Base-by-base conservation (phyloP, 1,139 yeast species). In the Scheffersomyces insectosa region DNA sequence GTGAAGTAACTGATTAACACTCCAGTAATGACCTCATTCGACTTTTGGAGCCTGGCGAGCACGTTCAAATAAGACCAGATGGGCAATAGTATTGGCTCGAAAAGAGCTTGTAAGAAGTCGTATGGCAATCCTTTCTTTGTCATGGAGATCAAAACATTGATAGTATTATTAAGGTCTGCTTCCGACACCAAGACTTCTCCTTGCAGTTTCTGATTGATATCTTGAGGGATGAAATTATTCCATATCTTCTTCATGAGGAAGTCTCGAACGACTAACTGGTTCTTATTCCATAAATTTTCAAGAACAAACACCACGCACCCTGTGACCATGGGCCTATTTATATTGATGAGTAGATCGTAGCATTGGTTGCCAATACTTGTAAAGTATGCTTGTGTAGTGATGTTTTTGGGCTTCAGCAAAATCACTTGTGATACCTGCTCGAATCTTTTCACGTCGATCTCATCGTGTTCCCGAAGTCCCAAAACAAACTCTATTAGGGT, bases 401-500 rank as follows among this genome's bases (percentile, higher is more conserved):
- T 55, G 1, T 63, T 55, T 44, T 66, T 68, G 0, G 97, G 96
- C 51, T 83, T 82, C 33, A 82, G 66, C 36, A 85, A 62, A 10
- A 88, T 62, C 2, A 88, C 75, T 39, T 73, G 76, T 14, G 87
- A 79, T 1, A 88, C 85, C 47, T 83, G 78, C 23, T 82, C 82
- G 41, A 88, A 72, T 52, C 82, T 85, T 33, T 80, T 82, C 16
- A 82, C 62, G 46, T 83, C 82, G 6, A 89, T 67, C 27, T 83
- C 83, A 42, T 85, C 95, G 43, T 76, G 75, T 36, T 88, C 95
- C 47, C 96, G 68, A 32, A 87, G 67, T 0, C 96, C 96, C 12
- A 88, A 71, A 0, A 87, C 75, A 51, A 86, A 83, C 62, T 93
- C 98, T 30, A 90, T 74, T 40, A 91, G 64, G 1, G 89, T 73